Base-by-base conservation (phyloP, 108 stramenopile species). In the Licmophora abbreviata region DNA sequence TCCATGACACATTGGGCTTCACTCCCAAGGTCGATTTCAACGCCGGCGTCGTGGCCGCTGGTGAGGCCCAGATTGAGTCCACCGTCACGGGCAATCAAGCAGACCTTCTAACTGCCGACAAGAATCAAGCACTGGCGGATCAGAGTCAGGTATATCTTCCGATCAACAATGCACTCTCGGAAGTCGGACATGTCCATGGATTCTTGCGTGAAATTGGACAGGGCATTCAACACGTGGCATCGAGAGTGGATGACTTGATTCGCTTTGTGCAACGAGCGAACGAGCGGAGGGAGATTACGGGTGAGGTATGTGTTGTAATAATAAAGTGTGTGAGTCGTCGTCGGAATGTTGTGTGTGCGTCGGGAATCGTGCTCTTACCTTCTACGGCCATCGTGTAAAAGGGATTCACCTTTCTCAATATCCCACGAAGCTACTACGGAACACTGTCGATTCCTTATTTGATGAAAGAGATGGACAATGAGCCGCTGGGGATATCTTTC, bases 131-230 rank as follows among this genome's bases (percentile, higher is more conserved):
- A 0, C 61, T 93, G 22, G 61, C 48, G 31, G 81, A 93, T 56
- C 92, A 88, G 67, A 79, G 79, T 33, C 88, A 90, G 54, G 85
- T 93, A 0, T 94, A 83, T 54, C 69, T 94, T 7, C 92, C 92
- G 14, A 90, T 94, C 48, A 94, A 90, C 55, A 90, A 90, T 77
- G 92, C 88, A 18, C 66, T 94, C 8, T 76, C 69, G n/a, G 51
- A 68, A 29, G 88, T 86, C 9, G 92, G 73, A 10, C 92, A 94
- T 61, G 92, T 94, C n/a, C 77, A 88, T 51, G 79, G 80, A 10
- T 94, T 88, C 56, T 51, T 90, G 2, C 46, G 81, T 32, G 82
- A 94, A 42, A 64, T 94, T 29, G 92, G 92, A 30, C 88, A 94
- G 49, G 92, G 92, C 15, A 64, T 90, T 14, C 92, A 90, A 59